Percentiles rank a stretch among this genome's conserved stretches.
Evolutionary conservation across 2,329 filamentous ascomycete genomes (phyloP).

Genomic region (Phyllosticta citrichinensis): DNA sequence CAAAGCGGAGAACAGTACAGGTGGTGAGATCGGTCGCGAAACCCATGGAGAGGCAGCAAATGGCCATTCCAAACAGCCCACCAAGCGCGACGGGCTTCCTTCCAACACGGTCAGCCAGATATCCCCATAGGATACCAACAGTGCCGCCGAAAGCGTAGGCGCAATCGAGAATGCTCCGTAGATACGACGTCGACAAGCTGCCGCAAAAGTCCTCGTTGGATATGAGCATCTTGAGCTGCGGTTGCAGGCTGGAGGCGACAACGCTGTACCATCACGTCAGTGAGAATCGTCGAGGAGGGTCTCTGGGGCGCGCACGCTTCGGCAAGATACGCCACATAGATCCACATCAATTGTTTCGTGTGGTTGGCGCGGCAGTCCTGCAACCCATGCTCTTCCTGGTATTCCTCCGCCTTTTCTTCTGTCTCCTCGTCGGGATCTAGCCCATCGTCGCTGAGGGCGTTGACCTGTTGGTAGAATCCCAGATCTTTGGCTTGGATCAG

Average conservation of each 20-base stretch:
- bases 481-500: constrained; percentile 35
- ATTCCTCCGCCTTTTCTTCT: constrained; percentile 20
- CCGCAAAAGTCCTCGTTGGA: constrained; percentile 35
- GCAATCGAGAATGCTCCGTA: constrained; percentile 39
- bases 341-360: constrained; percentile 27
- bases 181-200: constrained; percentile 35
- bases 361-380: constrained; percentile 11
- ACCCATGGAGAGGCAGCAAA: constrained; percentile 38
- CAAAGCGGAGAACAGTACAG: constrained; percentile 34
- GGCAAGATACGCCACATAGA: constrained; percentile 38
- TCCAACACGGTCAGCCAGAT: constrained; percentile 33
- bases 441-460: constrained; percentile 21
- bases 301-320: constrained; percentile 29
- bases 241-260: constrained; percentile 39
- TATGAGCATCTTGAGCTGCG: constrained; percentile 37
- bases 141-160: constrained; percentile 39
- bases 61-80: constrained; percentile 34
- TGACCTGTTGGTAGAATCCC: constrained; percentile 31
- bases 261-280: constrained; percentile 21
- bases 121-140: constrained; percentile 36
- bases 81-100: constrained; percentile 34
- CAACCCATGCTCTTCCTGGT: constrained; percentile 14
- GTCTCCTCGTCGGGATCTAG: constrained; percentile 21
- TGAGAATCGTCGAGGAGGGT: not conserved
- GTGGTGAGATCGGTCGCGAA: constrained; percentile 34